Evolutionary conservation across 2,329 filamentous ascomycete genomes (phyloP).

Genomic region (Paecilomyces dactylethromorphus): DNA sequence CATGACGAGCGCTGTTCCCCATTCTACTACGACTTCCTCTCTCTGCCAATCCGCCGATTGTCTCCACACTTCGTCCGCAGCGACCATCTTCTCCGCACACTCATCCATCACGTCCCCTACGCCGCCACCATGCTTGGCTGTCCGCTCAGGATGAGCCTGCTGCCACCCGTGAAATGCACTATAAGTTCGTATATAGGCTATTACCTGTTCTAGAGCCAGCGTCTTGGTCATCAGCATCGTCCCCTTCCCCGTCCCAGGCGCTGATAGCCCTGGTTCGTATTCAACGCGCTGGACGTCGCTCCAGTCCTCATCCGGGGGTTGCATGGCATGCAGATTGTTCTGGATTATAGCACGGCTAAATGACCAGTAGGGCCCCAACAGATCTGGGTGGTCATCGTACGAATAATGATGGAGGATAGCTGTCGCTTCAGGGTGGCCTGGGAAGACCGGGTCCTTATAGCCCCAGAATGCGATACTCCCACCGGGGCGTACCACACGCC

Average conservation of each 20-base stretch:
- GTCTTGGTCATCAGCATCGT: conserved; percentile 48
- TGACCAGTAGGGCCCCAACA: conserved; percentile 56
- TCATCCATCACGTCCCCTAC: conserved; percentile 56
- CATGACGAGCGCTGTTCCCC: conserved; percentile 56
- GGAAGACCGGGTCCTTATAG: conserved; percentile 58
- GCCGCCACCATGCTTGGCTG: conserved; percentile 48
- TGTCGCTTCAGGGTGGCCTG: conserved; percentile 48
- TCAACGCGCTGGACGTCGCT: conserved; percentile 46
- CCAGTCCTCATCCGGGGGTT: conserved; percentile 49
- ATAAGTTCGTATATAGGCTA: conserved; percentile 57
- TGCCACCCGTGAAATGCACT: conserved; percentile 55
- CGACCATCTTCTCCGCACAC: conserved; percentile 54
- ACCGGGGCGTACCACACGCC: conserved; percentile 46
- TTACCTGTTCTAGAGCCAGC: conserved; percentile 52
- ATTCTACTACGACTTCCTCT: conserved; percentile 51
- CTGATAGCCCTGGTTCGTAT: conserved; percentile 49
- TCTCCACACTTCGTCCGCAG: conserved; percentile 46
- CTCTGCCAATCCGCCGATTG: conserved; percentile 42
- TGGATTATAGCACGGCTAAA: conserved; percentile 52
- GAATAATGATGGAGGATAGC: conserved; percentile 49
- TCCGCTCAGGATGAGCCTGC: conserved; percentile 46
- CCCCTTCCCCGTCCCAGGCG: conserved; percentile 32
- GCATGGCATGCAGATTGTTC: conserved; percentile 45
- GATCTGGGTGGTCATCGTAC: conserved; percentile 45
- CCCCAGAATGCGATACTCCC: conserved; percentile 61